phyloP scores from a whole-genome alignment of 257 asterid species.

The Nicotiana undulata region DNA sequence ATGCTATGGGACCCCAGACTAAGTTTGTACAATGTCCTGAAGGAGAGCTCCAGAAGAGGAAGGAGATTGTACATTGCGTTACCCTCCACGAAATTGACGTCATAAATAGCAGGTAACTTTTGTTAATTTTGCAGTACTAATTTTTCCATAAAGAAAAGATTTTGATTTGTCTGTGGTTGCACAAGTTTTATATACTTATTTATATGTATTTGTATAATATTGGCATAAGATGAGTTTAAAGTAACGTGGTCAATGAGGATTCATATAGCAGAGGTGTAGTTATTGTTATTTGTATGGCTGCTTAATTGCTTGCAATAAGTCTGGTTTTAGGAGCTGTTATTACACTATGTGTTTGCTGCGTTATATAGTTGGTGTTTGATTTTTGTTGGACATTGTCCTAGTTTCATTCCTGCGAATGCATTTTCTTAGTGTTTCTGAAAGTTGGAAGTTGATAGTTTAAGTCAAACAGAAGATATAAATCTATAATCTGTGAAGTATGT shows the following conservation, averaged over 20 bases:
- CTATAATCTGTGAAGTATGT: not conserved
- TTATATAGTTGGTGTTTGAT: not conserved
- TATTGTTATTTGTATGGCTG: no score
- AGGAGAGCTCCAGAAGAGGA: constrained; percentile 97
- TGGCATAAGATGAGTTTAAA: no score
- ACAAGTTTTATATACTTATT: no score
- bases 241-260: no score
- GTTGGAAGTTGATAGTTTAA: not conserved
- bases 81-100: constrained; percentile 91
- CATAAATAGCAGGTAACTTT: constrained; percentile 73
- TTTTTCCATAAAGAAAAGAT: not conserved
- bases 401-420: not conserved
- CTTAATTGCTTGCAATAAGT: not conserved
- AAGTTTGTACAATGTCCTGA: constrained; percentile 96
- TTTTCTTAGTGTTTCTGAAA: not conserved
- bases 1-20: constrained; percentile 90
- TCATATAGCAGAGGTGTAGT: no score
- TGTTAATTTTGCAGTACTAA: not conserved
- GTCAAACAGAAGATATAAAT: no score
- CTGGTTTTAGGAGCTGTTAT: not conserved
- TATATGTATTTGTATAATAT: no score
- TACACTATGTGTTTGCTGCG: not conserved
- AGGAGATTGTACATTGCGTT: constrained; percentile 91
- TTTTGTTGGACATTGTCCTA: not conserved
- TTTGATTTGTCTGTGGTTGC: not conserved